Evolutionary conservation across 1,139 yeast species (phyloP), one percentile per base, ranked within the genome.

Genomic region (Yamadazyma membranifaciens): DNA sequence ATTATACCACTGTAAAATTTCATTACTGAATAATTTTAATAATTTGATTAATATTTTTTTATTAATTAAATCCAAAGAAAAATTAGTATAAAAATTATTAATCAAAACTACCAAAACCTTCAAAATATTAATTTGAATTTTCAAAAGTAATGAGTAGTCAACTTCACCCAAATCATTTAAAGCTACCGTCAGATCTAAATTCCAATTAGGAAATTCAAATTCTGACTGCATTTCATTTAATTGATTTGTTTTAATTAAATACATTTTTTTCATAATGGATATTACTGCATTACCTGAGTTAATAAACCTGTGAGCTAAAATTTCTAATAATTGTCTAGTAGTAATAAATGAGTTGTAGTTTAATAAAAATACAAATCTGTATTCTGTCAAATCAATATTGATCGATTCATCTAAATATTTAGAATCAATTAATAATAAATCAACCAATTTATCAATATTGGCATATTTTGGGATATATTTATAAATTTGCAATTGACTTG

Each of bases 41-140:
- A 89, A 67, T 48, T 82, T 83, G 45, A 86, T 76, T 56, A 88
- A 75, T 9, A 77, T 69, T 24, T 71, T 69, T 50, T 85, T 81
- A 50, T 83, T 81, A 13, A 65, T 63, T 47, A 83, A 57, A 50
- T 86, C 87, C 56, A 83, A 84, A 5, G 85, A 75, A 55, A 91
- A 87, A 57, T 87, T 94, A 29, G 78, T 63, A 57, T 84, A 88
- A 55, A 86, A 87, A 49, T 84, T 83, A 39, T 80, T 76, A 17
- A 88, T 78, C 62, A 95, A 74, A 31, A 83, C 76, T 38, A 81
- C 77, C 44, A 88, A 68, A 1, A 89, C 87, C 56, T 87, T 95
- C 47, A 89, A 67, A 33, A 89, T 81, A 38, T 95, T 95, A 40
- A 85, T 75, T 55, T 89, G 96, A 41, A 89, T 86, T 56, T 83